phyloP scores from a whole-genome alignment of 2,329 filamentous ascomycete species.

The Pyrenochaeta sp. region DNA sequence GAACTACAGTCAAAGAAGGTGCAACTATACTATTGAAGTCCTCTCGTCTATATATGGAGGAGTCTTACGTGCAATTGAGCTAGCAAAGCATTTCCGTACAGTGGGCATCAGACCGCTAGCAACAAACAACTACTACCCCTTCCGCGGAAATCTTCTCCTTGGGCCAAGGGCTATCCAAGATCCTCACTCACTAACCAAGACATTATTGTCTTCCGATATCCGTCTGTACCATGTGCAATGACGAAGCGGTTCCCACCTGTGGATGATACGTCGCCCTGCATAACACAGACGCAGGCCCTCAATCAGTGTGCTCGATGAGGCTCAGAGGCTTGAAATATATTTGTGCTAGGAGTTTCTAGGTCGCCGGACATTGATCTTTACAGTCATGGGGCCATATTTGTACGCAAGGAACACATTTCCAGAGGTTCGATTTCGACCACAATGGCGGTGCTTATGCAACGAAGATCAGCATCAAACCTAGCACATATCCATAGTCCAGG shows the following conservation, averaged over 20 bases:
- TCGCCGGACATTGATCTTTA: not conserved
- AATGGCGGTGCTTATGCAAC: not conserved
- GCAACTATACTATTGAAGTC: too few relatives aligned
- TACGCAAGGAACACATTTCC: too few relatives aligned
- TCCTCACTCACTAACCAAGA: not conserved
- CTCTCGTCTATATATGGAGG: not conserved
- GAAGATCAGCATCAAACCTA: conserved; percentile 4
- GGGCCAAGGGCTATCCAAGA: not conserved
- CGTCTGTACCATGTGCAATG: not conserved
- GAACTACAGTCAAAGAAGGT: not conserved
- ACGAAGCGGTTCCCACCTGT: not conserved
- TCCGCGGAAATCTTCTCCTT: too few relatives aligned
- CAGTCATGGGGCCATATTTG: not conserved
- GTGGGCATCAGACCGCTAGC: too few relatives aligned
- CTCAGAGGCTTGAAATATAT: not conserved
- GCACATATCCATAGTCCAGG: not conserved
- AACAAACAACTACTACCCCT: too few relatives aligned
- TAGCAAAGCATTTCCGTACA: not conserved
- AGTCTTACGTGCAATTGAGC: not conserved
- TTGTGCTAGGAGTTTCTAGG: not conserved
- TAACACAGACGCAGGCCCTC: not conserved
- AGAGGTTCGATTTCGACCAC: too few relatives aligned
- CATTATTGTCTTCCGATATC: not conserved
- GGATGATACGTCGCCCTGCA: not conserved
- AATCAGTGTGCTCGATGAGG: not conserved